These are phyloP conservation scores for Boletus speciosus DNA, from an alignment of 768 basidiomycete species.

Conservation along the genomic window DNA sequence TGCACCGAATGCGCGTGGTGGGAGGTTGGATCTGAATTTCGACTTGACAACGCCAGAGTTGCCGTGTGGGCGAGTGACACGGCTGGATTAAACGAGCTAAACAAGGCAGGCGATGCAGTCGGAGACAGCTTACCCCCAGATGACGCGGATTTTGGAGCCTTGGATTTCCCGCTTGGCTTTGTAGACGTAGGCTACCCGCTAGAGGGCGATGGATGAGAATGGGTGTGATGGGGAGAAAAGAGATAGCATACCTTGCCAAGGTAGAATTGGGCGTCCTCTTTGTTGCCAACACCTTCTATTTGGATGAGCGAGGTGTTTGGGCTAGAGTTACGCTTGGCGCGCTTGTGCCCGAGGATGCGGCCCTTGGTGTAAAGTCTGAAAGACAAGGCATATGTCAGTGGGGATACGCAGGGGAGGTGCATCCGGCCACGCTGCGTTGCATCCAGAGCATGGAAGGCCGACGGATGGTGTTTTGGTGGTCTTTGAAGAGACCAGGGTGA, in stretches of 20 bases:
- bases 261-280: conserved; percentile 97
- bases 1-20: conserved; percentile 92
- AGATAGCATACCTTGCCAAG: conserved; percentile 82
- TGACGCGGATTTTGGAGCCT: conserved; percentile 94
- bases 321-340: conserved; percentile 93
- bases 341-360: conserved; percentile 97
- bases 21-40: conserved; percentile 95
- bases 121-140: conserved; percentile 82
- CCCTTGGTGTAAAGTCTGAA: conserved; percentile 92
- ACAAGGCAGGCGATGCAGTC: neutral
- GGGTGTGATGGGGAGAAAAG: neutral
- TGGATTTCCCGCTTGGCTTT: conserved; percentile 91
- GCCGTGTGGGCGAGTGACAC: conserved; percentile 91
- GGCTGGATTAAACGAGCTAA: conserved; percentile 41
- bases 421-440: conserved; percentile 9
- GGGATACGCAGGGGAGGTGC: neutral
- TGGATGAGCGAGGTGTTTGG: conserved; percentile 96
- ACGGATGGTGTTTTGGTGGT: neutral
- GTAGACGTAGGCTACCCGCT: conserved; percentile 99
- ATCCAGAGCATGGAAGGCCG: conserved; percentile 15
- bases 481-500: neutral
- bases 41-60: conserved; percentile 94
- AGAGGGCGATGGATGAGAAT: neutral
- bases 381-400: neutral
- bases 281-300: conserved; percentile 92